Evolutionary conservation across 129 eudicot genomes (phyloP).

Genomic region (Flaveria ramosissima): DNA sequence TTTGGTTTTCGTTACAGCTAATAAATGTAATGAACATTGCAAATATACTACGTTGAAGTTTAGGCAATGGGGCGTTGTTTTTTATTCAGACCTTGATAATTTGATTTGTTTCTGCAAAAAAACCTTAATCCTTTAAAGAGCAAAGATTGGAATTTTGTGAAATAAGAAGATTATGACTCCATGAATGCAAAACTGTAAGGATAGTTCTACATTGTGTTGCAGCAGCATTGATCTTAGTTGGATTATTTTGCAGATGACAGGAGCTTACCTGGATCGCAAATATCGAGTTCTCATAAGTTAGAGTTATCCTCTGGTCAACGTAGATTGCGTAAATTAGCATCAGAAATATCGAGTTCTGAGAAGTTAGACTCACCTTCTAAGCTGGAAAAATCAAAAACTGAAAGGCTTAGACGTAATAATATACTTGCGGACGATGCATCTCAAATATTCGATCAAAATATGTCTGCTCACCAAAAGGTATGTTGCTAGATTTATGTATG

Average conservation of each 20-base stretch:
- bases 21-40: slow-evolving; percentile 11
- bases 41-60: slow-evolving; percentile 14
- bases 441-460: slow-evolving; percentile 66
- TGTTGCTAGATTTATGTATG: slow-evolving; percentile 11
- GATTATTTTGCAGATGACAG: slow-evolving; percentile 44
- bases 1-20: too few species aligned
- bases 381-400: slow-evolving; percentile 82
- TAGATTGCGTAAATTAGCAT: slow-evolving; percentile 48
- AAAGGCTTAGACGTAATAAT: slow-evolving; percentile 51
- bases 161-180: too few species aligned
- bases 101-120: slow-evolving; percentile 12
- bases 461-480: slow-evolving; percentile 84
- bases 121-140: background rate
- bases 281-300: slow-evolving; percentile 43
- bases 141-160: background rate
- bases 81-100: background rate
- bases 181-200: too few species aligned
- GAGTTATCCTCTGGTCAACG: slow-evolving; percentile 45
- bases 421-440: slow-evolving; percentile 76
- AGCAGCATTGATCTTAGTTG: slow-evolving; percentile 1
- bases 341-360: slow-evolving; percentile 47
- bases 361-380: slow-evolving; percentile 50
- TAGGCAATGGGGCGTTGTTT: slow-evolving; percentile 10
- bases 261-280: slow-evolving; percentile 49
- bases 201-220: too few species aligned